A percentile compares a stretch with the other conserved stretches of the same genome.
phyloP scores from a whole-genome alignment of 2,329 filamentous ascomycete species.

The Exophiala viscosa region DNA sequence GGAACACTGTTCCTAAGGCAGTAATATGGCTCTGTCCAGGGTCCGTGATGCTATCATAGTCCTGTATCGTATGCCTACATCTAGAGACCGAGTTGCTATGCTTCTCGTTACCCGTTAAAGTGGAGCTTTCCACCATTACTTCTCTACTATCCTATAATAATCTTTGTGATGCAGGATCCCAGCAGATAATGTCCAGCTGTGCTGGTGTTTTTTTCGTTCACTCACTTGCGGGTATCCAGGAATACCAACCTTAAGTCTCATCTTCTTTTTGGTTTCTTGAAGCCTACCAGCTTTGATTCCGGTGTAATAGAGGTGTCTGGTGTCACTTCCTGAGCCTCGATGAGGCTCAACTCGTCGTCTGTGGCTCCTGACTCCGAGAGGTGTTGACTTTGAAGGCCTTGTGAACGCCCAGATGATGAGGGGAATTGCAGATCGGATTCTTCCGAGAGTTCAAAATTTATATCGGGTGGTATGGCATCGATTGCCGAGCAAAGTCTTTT shows the following conservation, averaged over 20 bases:
- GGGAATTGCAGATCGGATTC: slow-evolving; percentile 5
- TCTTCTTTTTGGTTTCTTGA: slow-evolving; percentile 13
- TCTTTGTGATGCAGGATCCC: no score
- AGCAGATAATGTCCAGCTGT: no score
- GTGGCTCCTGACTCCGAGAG: slow-evolving; percentile 6
- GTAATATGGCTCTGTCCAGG: no score
- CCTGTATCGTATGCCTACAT: no score
- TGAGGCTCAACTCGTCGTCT: slow-evolving; percentile 1
- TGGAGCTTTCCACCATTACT: no score
- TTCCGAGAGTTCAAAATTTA: slow-evolving; percentile 11
- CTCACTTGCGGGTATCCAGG: no score
- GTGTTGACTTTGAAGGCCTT: slow-evolving; percentile 5
- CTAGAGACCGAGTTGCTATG: no score
- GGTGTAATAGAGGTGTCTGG: slow-evolving; percentile 11
- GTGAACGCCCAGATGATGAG: slow-evolving; percentile 6
- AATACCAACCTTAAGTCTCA: slow-evolving; percentile 5
- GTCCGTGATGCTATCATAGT: no score
- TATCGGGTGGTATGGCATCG: slow-evolving; percentile 22
- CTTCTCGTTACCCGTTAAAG: no score
- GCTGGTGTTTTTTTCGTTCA: no score
- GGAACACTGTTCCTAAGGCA: no score
- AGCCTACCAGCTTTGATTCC: slow-evolving; percentile 1
- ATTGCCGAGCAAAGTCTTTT: slow-evolving; percentile 39
- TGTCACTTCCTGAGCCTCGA: slow-evolving; percentile 5
- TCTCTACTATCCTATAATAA: no score